These are phyloP conservation scores for Colletotrichum ledebouriae DNA, from an alignment of 2,329 filamentous ascomycete genomes.

Conservation along the genomic window DNA sequence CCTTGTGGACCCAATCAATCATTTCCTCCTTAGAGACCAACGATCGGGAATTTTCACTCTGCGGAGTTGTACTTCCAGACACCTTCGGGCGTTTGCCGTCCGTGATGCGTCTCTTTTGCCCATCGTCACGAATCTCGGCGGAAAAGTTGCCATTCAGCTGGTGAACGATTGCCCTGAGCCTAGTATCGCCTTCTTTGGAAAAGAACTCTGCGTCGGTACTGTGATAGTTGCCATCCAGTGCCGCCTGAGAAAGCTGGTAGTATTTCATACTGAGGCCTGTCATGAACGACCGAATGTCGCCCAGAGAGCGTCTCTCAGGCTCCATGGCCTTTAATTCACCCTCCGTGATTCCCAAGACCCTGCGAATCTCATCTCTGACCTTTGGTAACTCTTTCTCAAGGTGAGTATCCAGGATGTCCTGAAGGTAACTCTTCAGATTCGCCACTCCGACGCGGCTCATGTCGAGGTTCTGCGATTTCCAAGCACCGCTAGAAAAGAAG, in stretches of 20 bases:
- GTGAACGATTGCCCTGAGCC: constrained; percentile 68
- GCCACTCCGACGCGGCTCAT: constrained; percentile 60
- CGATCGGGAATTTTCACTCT: constrained; percentile 35
- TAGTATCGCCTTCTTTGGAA: constrained; percentile 54
- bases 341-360: constrained; percentile 46
- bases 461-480: constrained; percentile 51
- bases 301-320: constrained; percentile 56
- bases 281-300: constrained; percentile 64
- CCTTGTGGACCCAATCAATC: not conserved
- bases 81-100: too few relatives aligned
- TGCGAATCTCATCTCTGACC: constrained; percentile 54
- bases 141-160: constrained; percentile 63
- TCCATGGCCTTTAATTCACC: constrained; percentile 62
- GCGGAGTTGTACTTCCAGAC: not conserved
- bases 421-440: constrained; percentile 62
- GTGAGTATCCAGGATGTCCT: constrained; percentile 62
- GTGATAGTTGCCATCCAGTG: constrained; percentile 64
- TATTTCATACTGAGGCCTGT: constrained; percentile 60
- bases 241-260: constrained; percentile 58
- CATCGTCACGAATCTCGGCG: constrained; percentile 54
- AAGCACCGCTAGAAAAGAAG: constrained; percentile 58
- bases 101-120: constrained; percentile 51
- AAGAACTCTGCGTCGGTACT: constrained; percentile 62
- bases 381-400: constrained; percentile 59
- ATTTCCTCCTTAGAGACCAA: constrained; percentile 28